These are phyloP conservation scores for Arachnopeziza araneosa DNA, from an alignment of 2,329 filamentous ascomycete species.

Conservation along the genomic window DNA sequence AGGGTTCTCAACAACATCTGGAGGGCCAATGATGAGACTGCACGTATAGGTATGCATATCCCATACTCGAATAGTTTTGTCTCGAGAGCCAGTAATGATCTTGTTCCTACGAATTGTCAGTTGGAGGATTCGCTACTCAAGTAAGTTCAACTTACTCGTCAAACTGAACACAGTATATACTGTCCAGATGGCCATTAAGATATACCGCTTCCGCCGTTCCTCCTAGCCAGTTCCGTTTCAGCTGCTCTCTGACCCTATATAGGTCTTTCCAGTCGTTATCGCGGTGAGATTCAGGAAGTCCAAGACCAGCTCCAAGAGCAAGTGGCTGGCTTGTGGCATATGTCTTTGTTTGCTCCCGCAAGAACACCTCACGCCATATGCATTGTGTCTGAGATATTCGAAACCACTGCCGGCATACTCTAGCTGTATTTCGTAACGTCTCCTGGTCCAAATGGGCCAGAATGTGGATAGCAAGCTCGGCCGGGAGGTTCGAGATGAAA, in stretches of 20 bases:
- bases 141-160: conserved; percentile 66
- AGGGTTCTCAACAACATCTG: conserved; percentile 51
- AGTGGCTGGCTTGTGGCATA: conserved; percentile 53
- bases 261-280: conserved; percentile 81
- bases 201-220: conserved; percentile 79
- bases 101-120: conserved; percentile 60
- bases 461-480: conserved; percentile 54
- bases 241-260: conserved; percentile 68
- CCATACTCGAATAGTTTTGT: conserved; percentile 95
- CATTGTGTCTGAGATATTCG: conserved; percentile 45
- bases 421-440: conserved; percentile 43
- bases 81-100: conserved; percentile 92
- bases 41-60: conserved; percentile 87
- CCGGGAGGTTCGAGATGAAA: conserved; percentile 50
- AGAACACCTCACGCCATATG: conserved; percentile 59
- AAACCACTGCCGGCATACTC: conserved; percentile 48
- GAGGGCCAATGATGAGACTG: conserved; percentile 77
- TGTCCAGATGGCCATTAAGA: conserved; percentile 88
- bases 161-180: conserved; percentile 96
- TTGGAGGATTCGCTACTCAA: background rate
- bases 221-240: conserved; percentile 74
- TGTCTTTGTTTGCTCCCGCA: conserved; percentile 54
- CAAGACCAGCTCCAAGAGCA: conserved; percentile 49
- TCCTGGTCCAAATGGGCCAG: conserved; percentile 50
- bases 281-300: conserved; percentile 49